Evolutionary conservation across 108 stramenopile genomes (phyloP).

Genomic region (Nitzschia sp.): DNA sequence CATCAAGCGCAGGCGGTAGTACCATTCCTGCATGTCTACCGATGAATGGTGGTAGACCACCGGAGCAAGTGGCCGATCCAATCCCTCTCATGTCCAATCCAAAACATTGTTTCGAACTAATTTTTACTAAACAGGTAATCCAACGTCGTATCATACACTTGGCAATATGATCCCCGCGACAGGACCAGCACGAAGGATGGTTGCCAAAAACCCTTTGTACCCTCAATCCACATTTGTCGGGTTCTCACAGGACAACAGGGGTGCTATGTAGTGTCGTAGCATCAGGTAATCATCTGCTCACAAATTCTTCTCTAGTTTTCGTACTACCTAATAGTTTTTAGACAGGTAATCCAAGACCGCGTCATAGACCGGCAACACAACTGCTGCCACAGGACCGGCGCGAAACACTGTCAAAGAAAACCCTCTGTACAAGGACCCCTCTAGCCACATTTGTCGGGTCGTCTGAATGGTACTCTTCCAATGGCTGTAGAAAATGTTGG

Average conservation of each 20-base stretch:
- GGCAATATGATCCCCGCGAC: constrained; percentile 80
- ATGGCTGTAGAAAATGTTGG: background rate
- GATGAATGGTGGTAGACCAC: too few species aligned
- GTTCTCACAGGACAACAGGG: too few species aligned
- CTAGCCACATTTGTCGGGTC: constrained; percentile 21
- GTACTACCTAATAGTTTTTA: background rate
- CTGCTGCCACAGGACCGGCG: constrained; percentile 79
- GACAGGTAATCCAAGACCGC: constrained; percentile 38
- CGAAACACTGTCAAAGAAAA: constrained; percentile 63
- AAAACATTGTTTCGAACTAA: too few species aligned
- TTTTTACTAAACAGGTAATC: constrained; percentile 15
- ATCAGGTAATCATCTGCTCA: too few species aligned
- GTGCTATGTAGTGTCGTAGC: too few species aligned
- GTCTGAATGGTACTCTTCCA: constrained; percentile 20
- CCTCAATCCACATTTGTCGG: constrained; percentile 25
- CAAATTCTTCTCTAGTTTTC: too few species aligned
- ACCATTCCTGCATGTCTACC: too few species aligned
- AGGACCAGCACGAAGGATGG: constrained; percentile 71
- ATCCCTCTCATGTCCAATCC: too few species aligned
- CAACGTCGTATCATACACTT: constrained; percentile 65
- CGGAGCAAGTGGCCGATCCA: too few species aligned
- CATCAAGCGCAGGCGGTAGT: too few species aligned
- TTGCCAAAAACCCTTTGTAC: constrained; percentile 67
- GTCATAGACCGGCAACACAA: constrained; percentile 78
- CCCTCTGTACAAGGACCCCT: constrained; percentile 62